Evolutionary conservation across 306 rosid species (phyloP), one percentile per base, ranked within the genome.

Genomic region (Senna tora): DNA sequence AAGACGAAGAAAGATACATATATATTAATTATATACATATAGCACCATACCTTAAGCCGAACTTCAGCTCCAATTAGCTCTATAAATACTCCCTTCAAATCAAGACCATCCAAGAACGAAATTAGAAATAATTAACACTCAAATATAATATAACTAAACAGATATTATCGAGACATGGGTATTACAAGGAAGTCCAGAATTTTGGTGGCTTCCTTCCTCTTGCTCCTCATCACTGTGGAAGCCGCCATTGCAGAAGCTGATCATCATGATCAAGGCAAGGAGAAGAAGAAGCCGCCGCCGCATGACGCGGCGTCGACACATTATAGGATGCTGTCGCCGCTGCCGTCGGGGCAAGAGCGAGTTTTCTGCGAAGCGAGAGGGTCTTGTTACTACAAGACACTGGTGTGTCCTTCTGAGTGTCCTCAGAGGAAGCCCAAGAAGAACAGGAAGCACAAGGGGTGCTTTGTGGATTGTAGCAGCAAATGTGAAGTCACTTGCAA

Each of bases 401-500:
- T 88, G 6, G 52, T 53, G 1, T 87, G 97, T 71, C 91, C 97
- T 3, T 0, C 83, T 0, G 85, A 91, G 67, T 88, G 92, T 75
- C 39, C 72, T 6, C 1, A 47, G 39, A 80, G 88, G 73, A 91
- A 88, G 87, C 97, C 96, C 4, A 88, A 85, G 91, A 49, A 84
- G 77, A 91, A 91, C 86, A 88, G 81, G 85, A 83, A 83, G 69
- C 17, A 66, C 8, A 91, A 88, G 78, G 97, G 87, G 30, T 88
- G 97, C 55, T 87, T 81, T 74, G 15, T 91, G 14, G 79, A 91
- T 50, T 85, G 96, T 53, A 80, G 87, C 72, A 88, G 79, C 90
- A 87, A 84, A 73, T 91, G 92, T 51, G 97, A 91, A 88, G 89
- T 71, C 72, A 91, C 92, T 55, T 88, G 97, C 94, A 91, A 83